These are phyloP conservation scores for Malania oleifera DNA, from an alignment of 164 flowering plant species.

Conservation along the genomic window DNA sequence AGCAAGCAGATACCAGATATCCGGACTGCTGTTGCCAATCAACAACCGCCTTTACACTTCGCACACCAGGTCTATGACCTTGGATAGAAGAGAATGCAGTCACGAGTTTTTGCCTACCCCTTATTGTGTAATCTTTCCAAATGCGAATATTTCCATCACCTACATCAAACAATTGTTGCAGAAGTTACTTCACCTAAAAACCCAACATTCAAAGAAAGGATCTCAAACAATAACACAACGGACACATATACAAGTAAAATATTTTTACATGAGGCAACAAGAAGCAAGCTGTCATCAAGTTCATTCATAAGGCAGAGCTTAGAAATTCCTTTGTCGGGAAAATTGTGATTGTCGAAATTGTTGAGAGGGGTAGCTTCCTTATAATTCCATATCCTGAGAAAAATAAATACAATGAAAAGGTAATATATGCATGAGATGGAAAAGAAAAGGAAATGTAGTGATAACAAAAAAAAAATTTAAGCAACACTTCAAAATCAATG, in stretches of 20 bases:
- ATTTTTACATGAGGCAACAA: constrained; percentile 87
- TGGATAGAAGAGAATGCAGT: constrained; percentile 91
- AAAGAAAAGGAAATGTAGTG: background rate
- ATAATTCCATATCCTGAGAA: constrained; percentile 82
- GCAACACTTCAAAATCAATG: background rate
- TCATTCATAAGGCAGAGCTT: constrained; percentile 91
- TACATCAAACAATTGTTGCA: constrained; percentile 17
- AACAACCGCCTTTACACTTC: constrained; percentile 78
- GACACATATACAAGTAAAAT: too few species aligned
- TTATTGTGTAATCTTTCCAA: constrained; percentile 77
- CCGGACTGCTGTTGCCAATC: constrained; percentile 99
- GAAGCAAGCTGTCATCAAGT: constrained; percentile 92
- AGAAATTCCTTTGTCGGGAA: constrained; percentile 85
- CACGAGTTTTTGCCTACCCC: constrained; percentile 75
- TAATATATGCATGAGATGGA: background rate
- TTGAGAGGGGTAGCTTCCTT: constrained; percentile 64
- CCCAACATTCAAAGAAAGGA: background rate
- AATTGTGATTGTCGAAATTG: constrained; percentile 78
- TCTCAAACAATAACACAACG: constrained; percentile 15
- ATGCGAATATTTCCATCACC: constrained; percentile 91
- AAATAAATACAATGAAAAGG: constrained; percentile 2
- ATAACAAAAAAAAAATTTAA: background rate
- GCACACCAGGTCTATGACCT: constrained; percentile 74
- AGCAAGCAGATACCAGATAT: constrained; percentile 54
- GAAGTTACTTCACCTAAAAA: background rate